phyloP scores from a whole-genome alignment of 2,329 filamentous ascomycete genomes.

The Colletotrichum paranaense region DNA sequence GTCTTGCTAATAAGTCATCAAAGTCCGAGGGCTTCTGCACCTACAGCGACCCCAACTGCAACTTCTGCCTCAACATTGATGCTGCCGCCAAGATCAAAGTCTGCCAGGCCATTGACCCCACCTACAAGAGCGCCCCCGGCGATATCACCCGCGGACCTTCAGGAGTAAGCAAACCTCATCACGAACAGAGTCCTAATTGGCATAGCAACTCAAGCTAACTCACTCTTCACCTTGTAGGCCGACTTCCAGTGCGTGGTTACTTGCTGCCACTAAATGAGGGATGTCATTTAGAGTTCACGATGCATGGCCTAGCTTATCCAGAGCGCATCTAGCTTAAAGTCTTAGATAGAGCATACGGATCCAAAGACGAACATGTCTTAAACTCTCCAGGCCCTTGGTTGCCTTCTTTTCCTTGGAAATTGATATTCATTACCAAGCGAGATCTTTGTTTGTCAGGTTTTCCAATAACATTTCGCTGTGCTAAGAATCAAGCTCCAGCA shows the following conservation, averaged over 20 bases:
- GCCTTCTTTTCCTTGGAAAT: not conserved
- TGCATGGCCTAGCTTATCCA: not conserved
- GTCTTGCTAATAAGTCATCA: not conserved
- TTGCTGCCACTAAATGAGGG: slow-evolving; percentile 9
- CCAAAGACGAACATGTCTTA: not conserved
- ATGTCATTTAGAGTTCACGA: not conserved
- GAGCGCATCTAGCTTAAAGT: not conserved
- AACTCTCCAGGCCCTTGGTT: not conserved
- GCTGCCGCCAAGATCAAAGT: not conserved
- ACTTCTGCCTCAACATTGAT: slow-evolving; percentile 8
- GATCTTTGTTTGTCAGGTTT: not conserved
- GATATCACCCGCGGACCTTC: not conserved
- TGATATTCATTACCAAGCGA: not conserved
- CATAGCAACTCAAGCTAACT: not conserved
- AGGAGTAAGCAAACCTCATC: not conserved
- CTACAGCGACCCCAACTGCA: slow-evolving; percentile 19
- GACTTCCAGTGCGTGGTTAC: slow-evolving; percentile 19
- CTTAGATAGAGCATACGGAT: not conserved
- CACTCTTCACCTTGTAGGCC: not conserved
- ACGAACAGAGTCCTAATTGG: not conserved
- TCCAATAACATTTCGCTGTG: not conserved
- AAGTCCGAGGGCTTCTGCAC: slow-evolving; percentile 17
- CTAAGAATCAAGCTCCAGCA: not conserved
- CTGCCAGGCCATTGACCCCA: slow-evolving; percentile 13
- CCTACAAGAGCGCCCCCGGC: slow-evolving; percentile 4